phyloP scores from a whole-genome alignment of 2,329 filamentous ascomycete genomes.

The Tolypocladium album region DNA sequence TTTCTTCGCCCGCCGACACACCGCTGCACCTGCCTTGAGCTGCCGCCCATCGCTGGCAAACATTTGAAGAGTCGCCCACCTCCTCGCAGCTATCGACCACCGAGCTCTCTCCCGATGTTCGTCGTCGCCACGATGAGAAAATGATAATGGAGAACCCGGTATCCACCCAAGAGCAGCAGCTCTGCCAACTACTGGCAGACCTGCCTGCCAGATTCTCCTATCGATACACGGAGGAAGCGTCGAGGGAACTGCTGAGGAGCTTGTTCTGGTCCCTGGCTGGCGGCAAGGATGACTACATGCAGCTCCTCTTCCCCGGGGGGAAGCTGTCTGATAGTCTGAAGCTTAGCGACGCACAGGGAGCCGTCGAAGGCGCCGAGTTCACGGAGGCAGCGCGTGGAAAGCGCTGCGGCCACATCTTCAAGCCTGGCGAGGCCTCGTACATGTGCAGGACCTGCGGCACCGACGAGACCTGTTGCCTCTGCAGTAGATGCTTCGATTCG shows the following conservation, averaged over 20 bases:
- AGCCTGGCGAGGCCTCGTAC: slow-evolving; percentile 86
- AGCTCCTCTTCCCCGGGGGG: slow-evolving; percentile 73
- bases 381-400: slow-evolving; percentile 84
- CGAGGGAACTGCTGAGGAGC: slow-evolving; percentile 59
- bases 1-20: not conserved
- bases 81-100: not conserved
- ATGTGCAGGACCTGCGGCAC: slow-evolving; percentile 87
- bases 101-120: not conserved
- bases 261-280: slow-evolving; percentile 84
- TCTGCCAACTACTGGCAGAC: slow-evolving; percentile 72
- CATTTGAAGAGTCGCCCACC: not conserved
- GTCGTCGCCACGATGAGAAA: slow-evolving; percentile 14
- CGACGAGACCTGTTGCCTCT: slow-evolving; percentile 92
- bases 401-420: slow-evolving; percentile 95
- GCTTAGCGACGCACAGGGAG: slow-evolving; percentile 78
- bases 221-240: slow-evolving; percentile 64
- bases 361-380: slow-evolving; percentile 90
- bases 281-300: slow-evolving; percentile 62
- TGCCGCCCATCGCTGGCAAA: not conserved
- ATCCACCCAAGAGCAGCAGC: slow-evolving; percentile 65
- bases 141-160: slow-evolving; percentile 40
- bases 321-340: slow-evolving; percentile 57
- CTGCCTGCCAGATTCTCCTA: slow-evolving; percentile 64
- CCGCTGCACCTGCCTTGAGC: not conserved
- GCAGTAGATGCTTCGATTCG: slow-evolving; percentile 86